Percentiles rank a stretch among this genome's conserved stretches.
Evolutionary conservation across 2,329 filamentous ascomycete genomes (phyloP).

Genomic region (Chrysosporium queenslandicum): DNA sequence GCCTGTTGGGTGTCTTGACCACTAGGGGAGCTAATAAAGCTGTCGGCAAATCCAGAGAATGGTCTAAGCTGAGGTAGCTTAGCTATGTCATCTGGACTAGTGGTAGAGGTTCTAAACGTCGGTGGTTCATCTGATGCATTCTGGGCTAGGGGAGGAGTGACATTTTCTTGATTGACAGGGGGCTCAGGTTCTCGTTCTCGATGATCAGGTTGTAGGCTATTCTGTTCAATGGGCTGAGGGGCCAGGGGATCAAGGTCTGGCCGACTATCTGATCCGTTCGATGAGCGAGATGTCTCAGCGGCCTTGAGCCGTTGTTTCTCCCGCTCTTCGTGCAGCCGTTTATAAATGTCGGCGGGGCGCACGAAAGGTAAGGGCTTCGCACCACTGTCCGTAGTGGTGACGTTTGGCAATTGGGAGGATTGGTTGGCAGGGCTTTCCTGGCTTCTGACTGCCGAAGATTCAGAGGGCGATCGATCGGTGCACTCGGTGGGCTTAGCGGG

Average conservation of each 20-base stretch:
- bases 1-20: not conserved
- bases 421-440: conserved; percentile 17
- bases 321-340: conserved; percentile 57
- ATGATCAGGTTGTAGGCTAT: not conserved
- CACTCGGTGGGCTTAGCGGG: not conserved
- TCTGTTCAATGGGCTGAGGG: not conserved
- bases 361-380: conserved; percentile 54
- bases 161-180: too few species aligned
- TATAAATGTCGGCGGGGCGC: conserved; percentile 68
- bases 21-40: conserved; percentile 19
- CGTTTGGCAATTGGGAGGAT: conserved; percentile 16
- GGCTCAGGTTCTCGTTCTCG: too few species aligned
- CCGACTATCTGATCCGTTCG: not conserved
- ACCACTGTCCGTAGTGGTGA: conserved; percentile 23
- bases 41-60: conserved; percentile 26
- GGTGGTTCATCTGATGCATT: not conserved
- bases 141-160: too few species aligned
- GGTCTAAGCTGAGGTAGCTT: conserved; percentile 3
- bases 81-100: not conserved
- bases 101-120: not conserved
- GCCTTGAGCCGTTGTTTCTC: conserved; percentile 29
- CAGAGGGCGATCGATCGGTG: not conserved
- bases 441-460: not conserved
- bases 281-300: not conserved
- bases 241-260: not conserved